Conservation (phyloP, 108 stramenopile species). For the Stephanodiscus minutulus region DNA sequence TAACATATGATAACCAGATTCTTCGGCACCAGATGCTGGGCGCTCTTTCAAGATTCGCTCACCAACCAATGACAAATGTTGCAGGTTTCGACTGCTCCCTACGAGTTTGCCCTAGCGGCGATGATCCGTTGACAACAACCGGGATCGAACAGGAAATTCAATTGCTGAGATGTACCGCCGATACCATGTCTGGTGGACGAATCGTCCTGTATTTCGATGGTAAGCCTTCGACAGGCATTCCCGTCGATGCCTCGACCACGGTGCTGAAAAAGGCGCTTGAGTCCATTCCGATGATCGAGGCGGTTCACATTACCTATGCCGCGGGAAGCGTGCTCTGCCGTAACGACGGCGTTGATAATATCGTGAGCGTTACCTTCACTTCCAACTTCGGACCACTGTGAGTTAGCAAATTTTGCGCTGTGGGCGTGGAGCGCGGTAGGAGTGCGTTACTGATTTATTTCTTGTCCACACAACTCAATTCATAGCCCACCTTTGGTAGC, state of each 20-base stretch:
- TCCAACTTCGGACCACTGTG: constrained; percentile 64
- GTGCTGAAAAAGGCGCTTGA: constrained; percentile 58
- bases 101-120: constrained; percentile 65
- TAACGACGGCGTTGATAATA: constrained; percentile 33
- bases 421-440: not conserved
- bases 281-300: constrained; percentile 35
- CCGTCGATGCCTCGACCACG: constrained; percentile 34
- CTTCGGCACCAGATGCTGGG: not conserved
- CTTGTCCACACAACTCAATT: not conserved
- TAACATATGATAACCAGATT: not conserved
- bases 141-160: constrained; percentile 58
- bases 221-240: constrained; percentile 26
- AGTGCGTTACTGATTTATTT: not conserved
- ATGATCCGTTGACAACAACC: constrained; percentile 71
- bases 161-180: constrained; percentile 58
- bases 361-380: constrained; percentile 61
- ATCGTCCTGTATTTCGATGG: constrained; percentile 42
- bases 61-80: not conserved
- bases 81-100: constrained; percentile 57
- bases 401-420: not conserved
- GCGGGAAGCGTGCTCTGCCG: constrained; percentile 42
- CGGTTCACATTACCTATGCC: constrained; percentile 48
- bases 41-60: not conserved
- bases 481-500: constrained; percentile 44
- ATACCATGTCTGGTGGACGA: constrained; percentile 52